Conservation (phyloP, 2,329 filamentous ascomycete genomes). For the Talaromyces sp. region DNA sequence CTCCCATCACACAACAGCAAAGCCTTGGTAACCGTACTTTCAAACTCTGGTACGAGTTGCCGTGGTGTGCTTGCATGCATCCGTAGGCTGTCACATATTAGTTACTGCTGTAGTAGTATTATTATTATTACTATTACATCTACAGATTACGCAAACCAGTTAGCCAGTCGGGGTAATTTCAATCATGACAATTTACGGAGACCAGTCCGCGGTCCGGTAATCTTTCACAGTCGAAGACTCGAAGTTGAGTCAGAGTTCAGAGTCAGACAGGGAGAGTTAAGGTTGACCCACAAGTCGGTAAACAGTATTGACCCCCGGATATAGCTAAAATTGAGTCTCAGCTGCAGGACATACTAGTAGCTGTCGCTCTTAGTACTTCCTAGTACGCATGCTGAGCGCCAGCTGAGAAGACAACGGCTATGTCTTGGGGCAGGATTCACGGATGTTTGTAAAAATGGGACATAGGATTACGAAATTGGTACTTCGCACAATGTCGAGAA, state of each 20-base stretch:
- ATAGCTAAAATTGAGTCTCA: background rate
- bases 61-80: background rate
- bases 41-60: background rate
- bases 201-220: background rate
- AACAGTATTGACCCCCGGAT: background rate
- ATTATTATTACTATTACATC: background rate
- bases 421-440: too few species aligned
- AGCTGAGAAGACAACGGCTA: background rate
- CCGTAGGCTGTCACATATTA: background rate
- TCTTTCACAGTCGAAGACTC: too few species aligned
- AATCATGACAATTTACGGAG: background rate
- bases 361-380: background rate
- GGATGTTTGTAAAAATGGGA: too few species aligned
- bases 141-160: background rate
- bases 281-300: constrained; percentile 2
- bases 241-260: background rate
- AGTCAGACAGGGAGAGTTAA: background rate
- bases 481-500: too few species aligned
- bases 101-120: too few species aligned
- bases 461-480: background rate
- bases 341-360: background rate
- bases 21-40: background rate
- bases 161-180: background rate
- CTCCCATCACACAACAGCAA: background rate
- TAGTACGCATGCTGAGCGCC: too few species aligned